Evolutionary conservation across 2,329 filamentous ascomycete genomes (phyloP), one percentile per base, ranked within the genome.

Genomic region (Ceratocystis albifundus): DNA sequence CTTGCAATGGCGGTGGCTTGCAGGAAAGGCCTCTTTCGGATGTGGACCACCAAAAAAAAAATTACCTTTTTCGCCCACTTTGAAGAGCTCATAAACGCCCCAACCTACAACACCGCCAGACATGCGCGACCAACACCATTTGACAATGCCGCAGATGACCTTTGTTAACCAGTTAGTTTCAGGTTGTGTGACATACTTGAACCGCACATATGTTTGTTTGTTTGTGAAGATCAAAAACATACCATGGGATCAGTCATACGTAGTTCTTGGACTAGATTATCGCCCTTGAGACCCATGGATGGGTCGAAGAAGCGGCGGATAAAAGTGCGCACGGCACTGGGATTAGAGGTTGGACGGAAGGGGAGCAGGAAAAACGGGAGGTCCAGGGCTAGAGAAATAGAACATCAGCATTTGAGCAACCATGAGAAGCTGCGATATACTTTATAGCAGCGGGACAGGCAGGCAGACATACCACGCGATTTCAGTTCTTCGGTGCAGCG

Each of bases 101-200:
- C 94, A 97, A 67, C 90, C 91, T 45, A 99, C 92, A 15, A 99
- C 86, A 72, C 94, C 94, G 68, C 91, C 90, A 53, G 88, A 85
- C 63, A 99, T 80, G 77, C 94, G 85, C 74, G 90, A 92, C 94
- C 94, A 99, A 76, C 93, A 97, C 94, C 94, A 99, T 79, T 97
- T 99, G 70, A 94, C 81, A 53, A 96, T 91, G 72, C 92, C 94
- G 70, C 91, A 92, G 65, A 99, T 83, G 66, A 96, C 91, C 90
- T 96, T 69, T 25, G 59, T 22, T 10, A 8, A 30, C 36, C 36
- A 22, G 45, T 64, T 61, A 66, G 44, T 36, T 55, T 32, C 55
- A 22, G 25, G 4, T 46, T 46, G 20, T 32, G 41, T 46, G 8
- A 45, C 8, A 25, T 41, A 50, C 32, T 45, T 46, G 17, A 12